Base-by-base conservation (phyloP, 2,329 filamentous ascomycete genomes). In the Botrytis byssoidea region DNA sequence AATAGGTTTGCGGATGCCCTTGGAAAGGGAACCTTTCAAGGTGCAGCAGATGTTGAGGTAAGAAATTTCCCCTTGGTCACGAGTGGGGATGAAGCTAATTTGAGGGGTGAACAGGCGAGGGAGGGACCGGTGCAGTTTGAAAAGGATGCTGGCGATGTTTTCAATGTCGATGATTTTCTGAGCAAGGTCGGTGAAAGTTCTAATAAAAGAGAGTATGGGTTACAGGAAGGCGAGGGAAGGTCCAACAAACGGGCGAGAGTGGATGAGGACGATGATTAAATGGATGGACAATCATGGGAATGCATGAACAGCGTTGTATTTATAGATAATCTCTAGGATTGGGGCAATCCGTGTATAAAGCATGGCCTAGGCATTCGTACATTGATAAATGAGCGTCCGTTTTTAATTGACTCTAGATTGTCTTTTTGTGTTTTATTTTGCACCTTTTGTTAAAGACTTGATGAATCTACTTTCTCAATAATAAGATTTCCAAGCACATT, bases 111-210 rank as follows among this genome's bases (percentile, higher is more conserved):
- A 70, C 78, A 92, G 89, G 90, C 89, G 75, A 89, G 95, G 73
- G 93, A 97, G 79, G 96, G 96, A 8, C 96, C 96, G 0, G 96
- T 99, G 42, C 93, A 97, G 82, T 99, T 99, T 79, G 95, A 98
- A 83, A 97, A 95, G 83, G 95, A 98, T 71, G 88, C 84, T 42
- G 84, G 83, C 44, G 95, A 98, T 83, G 94, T 94, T 1, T 98
- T 98, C 82, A 95, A 97, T 68, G 96, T 98, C 78, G 94, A 97
- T 81, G 93, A 93, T 79, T 97, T 99, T 85, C 90, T 99, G 81
- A 92, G 90, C 51, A 94, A 98, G 82, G 94, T 87, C 79, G 85
- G 71, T 79, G 88, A 90, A 82, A 86, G 85, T 73, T 85, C 87
- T 4, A 87, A 88, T 4, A 93, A 92, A 83, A 91, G 94, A 81